Conservation (phyloP, 1,284 basidiomycete genomes). For the Leccinum pseudoinsigne region DNA sequence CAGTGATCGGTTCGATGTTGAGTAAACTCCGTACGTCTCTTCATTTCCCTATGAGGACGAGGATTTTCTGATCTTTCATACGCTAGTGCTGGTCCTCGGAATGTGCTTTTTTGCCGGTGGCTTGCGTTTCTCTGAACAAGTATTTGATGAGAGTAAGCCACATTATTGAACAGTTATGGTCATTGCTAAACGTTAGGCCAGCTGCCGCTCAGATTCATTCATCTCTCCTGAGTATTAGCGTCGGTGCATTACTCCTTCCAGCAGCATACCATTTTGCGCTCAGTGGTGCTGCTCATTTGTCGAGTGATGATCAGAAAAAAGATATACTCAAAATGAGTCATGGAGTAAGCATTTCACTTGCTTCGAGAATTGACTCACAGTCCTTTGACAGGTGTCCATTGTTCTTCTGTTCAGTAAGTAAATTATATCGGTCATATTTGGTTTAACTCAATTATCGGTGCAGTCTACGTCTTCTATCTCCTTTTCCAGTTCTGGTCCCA, state of each 20-base stretch:
- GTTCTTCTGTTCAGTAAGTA: constrained; percentile 69
- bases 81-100: constrained; percentile 56
- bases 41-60: neutral
- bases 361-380: neutral
- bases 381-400: constrained; percentile 51
- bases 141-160: constrained; percentile 65
- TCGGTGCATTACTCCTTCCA: constrained; percentile 79
- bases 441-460: constrained; percentile 6
- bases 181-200: constrained; percentile 22
- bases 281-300: constrained; percentile 35
- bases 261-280: constrained; percentile 73
- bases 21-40: constrained; percentile 65
- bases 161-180: neutral
- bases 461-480: constrained; percentile 76
- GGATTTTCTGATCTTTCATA: constrained; percentile 10
- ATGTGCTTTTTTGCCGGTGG: constrained; percentile 85
- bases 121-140: constrained; percentile 74
- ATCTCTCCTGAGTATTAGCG: constrained; percentile 78
- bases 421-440: neutral
- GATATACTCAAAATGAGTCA: constrained; percentile 83
- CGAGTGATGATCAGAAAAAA: constrained; percentile 42
- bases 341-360: constrained; percentile 54
- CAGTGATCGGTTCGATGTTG: constrained; percentile 79
- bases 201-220: constrained; percentile 83
- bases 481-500: constrained; percentile 91